Conservation (phyloP, 2,329 filamentous ascomycete species). For the Fusarium proliferatum region DNA sequence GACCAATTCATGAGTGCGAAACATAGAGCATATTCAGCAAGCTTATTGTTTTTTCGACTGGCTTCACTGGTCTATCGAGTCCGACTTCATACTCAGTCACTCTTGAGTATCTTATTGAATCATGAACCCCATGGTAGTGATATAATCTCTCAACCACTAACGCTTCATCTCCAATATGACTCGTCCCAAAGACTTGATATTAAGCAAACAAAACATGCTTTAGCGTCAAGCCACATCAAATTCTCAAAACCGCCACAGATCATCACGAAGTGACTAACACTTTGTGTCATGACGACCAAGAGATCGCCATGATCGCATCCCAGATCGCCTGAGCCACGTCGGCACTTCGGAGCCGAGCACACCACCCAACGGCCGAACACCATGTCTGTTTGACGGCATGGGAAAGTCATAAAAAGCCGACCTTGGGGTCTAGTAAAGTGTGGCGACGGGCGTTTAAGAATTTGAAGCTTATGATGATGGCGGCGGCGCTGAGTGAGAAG, state of each 20-base stretch:
- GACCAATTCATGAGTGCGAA: not conserved
- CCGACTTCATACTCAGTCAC: not conserved
- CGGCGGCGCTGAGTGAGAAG: not conserved
- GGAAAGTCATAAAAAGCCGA: constrained; percentile 15
- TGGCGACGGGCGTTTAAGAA: not conserved
- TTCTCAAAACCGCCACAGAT: not conserved
- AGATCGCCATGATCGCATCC: constrained; percentile 7
- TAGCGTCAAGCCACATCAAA: not conserved
- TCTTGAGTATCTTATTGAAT: not conserved
- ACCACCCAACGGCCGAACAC: constrained; percentile 11
- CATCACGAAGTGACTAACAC: not conserved
- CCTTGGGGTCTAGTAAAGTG: not conserved
- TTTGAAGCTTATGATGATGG: not conserved
- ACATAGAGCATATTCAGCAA: not conserved
- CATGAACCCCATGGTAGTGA: not conserved
- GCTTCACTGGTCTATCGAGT: not conserved
- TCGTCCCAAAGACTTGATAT: not conserved
- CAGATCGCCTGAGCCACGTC: not conserved
- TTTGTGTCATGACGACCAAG: not conserved
- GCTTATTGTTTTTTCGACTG: not conserved
- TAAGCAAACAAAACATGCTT: not conserved
- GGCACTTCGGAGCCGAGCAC: constrained; percentile 31
- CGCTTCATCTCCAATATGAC: not conserved
- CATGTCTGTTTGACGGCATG: constrained; percentile 12
- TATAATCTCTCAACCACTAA: not conserved